Evolutionary conservation across 1,139 yeast genomes (phyloP), one percentile per base, ranked within the genome.

Genomic region (Candida sanyaensis): DNA sequence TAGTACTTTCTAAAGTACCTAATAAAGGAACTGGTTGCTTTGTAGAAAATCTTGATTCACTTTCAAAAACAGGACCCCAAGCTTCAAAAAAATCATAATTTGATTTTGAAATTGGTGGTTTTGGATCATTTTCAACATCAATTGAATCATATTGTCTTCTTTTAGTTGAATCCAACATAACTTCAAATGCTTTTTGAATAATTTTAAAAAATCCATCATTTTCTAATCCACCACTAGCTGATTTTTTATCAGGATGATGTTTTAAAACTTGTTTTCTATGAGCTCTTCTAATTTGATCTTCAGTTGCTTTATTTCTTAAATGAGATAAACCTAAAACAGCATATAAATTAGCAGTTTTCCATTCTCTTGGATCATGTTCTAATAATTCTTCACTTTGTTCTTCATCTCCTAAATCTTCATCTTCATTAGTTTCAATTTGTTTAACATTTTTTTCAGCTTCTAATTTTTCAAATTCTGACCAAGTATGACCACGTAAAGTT

Each of bases 181-280:
- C 79, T 77, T 93, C 99, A 66, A 85, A 87, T 23, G 98, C 96
- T 78, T 93, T 93, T 76, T 93, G 99, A 63, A 93, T 92, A 65
- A 95, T 88, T 79, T 93, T 93, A 83, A 93, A 93, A 75, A 93
- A 92, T n/a, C 95, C 96, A 68, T 92, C 97, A 70, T 91, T 96
- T 57, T 88, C 95, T 65, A 88, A 77, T 43, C 88, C 88, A 58
- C 97, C 96, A 47, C 75, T 57, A 48, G 87, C 90, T 57, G 95
- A 93, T 78, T 90, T 92, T 81, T 93, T 93, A 73, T 93, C 99
- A 55, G 99, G 99, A 70, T 93, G 99, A 71, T 93, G 97, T 77
- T 86, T 90, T 72, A 93, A 81, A 26, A 93, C 99, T 75, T 91
- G 96, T 71, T 87, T 87, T 79, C 99, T 87, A 78, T 93, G 97